phyloP scores from a whole-genome alignment of 768 basidiomycete genomes.

The Termitomyces sp. region DNA sequence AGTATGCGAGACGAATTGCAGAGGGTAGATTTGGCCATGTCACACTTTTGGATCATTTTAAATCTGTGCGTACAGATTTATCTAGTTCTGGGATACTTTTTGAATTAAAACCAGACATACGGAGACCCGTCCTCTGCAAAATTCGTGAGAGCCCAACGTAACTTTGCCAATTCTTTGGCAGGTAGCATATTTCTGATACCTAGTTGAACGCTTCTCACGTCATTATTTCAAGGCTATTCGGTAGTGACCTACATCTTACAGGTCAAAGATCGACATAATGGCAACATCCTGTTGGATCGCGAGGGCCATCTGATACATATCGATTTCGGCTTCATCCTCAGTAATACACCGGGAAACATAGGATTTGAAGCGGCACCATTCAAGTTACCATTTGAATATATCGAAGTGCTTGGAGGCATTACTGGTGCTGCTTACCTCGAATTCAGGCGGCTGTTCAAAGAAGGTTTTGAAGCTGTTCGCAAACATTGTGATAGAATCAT shows the following conservation, averaged over 20 bases:
- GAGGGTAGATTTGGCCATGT: conserved; percentile 82
- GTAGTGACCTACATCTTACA: conserved; percentile 95
- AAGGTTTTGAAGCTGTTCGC: conserved; percentile 89
- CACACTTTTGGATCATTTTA: conserved; percentile 88
- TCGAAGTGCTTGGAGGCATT: conserved; percentile 91
- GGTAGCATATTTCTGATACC: conserved; percentile 33
- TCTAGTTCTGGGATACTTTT: background rate
- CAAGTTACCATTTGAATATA: conserved; percentile 91
- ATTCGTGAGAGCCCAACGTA: conserved; percentile 85
- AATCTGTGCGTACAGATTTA: conserved; percentile 47
- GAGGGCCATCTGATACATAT: conserved; percentile 96
- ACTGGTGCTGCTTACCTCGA: conserved; percentile 71
- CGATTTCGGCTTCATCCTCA: conserved; percentile 97
- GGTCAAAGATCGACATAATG: conserved; percentile 98
- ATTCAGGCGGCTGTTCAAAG: conserved; percentile 83
- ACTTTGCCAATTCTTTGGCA: conserved; percentile 90
- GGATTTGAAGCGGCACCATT: conserved; percentile 99
- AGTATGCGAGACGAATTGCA: conserved; percentile 86
- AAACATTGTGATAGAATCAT: conserved; percentile 97
- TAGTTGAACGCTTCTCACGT: background rate
- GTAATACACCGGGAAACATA: conserved; percentile 95
- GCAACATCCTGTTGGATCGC: conserved; percentile 93
- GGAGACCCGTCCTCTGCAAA: conserved; percentile 85
- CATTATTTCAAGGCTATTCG: conserved; percentile 66
- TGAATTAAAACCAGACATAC: conserved; percentile 58